These are phyloP conservation scores for Yamadazyma diospyri DNA, from an alignment of 1,139 yeast species.

Conservation along the genomic window DNA sequence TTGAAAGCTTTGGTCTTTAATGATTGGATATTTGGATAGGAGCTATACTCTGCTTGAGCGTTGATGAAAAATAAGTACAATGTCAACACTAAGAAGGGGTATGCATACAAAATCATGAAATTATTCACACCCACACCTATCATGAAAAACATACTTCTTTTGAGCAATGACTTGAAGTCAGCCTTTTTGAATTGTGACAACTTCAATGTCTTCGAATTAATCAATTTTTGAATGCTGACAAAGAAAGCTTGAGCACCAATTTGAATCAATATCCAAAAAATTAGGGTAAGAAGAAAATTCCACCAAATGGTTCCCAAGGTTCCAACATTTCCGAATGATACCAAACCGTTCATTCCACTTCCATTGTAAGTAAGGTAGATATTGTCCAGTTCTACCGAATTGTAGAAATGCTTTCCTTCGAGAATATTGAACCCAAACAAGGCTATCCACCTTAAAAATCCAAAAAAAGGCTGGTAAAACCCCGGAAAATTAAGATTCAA, in stretches of 20 bases:
- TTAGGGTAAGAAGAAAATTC: constrained; percentile 36
- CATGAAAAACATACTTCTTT: constrained; percentile 23
- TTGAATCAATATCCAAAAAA: constrained; percentile 26
- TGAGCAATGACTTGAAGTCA: constrained; percentile 12
- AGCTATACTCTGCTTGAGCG: constrained; percentile 14
- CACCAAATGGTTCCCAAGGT: constrained; percentile 36
- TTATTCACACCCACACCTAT: constrained; percentile 33
- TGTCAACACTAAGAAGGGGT: constrained; percentile 46
- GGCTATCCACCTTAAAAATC: constrained; percentile 35
- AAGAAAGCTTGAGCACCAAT: constrained; percentile 18
- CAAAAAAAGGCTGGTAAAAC: constrained; percentile 55
- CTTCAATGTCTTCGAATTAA: constrained; percentile 3
- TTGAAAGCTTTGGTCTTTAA: constrained; percentile 25
- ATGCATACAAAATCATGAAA: constrained; percentile 35
- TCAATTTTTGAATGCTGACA: constrained; percentile 2
- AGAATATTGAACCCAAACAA: constrained; percentile 29
- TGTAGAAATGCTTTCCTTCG: constrained; percentile 11
- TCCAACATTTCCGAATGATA: constrained; percentile 25
- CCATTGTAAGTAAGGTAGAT: constrained; percentile 32
- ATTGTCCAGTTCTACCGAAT: constrained; percentile 24
- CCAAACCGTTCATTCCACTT: constrained; percentile 31
- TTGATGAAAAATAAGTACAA: constrained; percentile 33
- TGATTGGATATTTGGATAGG: constrained; percentile 15
- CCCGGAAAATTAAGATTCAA: constrained; percentile 62
- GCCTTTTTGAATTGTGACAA: not conserved